These are phyloP conservation scores for Waltergamsia citrina DNA, from an alignment of 2,329 filamentous ascomycete species.

Conservation along the genomic window DNA sequence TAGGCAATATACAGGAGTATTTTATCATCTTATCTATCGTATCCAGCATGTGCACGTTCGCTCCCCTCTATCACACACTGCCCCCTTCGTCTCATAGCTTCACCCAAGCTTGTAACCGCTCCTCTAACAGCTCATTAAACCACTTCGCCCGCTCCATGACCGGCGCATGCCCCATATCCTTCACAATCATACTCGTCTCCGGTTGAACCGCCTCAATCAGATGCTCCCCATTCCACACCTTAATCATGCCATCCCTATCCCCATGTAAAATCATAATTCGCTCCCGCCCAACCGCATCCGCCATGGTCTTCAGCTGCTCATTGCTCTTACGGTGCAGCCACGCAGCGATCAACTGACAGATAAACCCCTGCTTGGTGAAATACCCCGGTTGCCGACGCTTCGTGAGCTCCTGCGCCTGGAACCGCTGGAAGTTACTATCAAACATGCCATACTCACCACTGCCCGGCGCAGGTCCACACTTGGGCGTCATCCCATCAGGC, in stretches of 20 bases:
- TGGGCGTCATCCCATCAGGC: conserved; percentile 33
- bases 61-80: neutral
- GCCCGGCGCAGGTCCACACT: conserved; percentile 18
- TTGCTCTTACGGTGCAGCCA: conserved; percentile 70
- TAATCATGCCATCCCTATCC: conserved; percentile 68
- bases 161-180: conserved; percentile 67
- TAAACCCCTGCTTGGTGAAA: conserved; percentile 59
- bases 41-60: neutral
- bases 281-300: conserved; percentile 58
- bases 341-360: conserved; percentile 70
- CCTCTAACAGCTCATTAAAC: conserved; percentile 56
- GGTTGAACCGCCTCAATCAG: conserved; percentile 58
- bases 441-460: conserved; percentile 42
- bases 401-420: conserved; percentile 67
- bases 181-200: conserved; percentile 50
- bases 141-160: conserved; percentile 61
- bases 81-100: conserved; percentile 1
- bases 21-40: neutral
- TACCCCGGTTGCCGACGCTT: conserved; percentile 54
- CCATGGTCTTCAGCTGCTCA: conserved; percentile 54
- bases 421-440: conserved; percentile 70
- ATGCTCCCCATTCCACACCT: conserved; percentile 57
- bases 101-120: conserved; percentile 36
- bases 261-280: conserved; percentile 75
- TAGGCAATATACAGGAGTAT: neutral